Conservation (phyloP, 371 early-diverging fungal genomes). For the Lichtheimia ornata region DNA sequence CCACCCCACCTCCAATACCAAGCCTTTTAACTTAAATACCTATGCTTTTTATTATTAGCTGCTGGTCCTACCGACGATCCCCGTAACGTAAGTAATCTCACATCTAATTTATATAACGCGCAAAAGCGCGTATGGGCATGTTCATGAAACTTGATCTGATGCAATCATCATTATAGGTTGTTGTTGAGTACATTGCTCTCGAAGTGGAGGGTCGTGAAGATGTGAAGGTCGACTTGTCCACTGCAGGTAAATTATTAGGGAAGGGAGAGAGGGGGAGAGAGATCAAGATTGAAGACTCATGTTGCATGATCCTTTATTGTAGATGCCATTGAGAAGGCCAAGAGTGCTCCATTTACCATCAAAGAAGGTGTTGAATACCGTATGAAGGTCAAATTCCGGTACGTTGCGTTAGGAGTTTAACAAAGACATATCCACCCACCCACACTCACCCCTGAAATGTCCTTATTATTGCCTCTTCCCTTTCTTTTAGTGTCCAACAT, state of each 20-base stretch:
- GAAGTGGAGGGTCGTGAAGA: slow-evolving; percentile 83
- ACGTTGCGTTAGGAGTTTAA: slow-evolving; percentile 7
- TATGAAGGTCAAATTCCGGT: slow-evolving; percentile 90
- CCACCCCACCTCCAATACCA: background rate
- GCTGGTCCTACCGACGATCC: slow-evolving; percentile 65
- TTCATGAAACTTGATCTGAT: no score
- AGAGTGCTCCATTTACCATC: slow-evolving; percentile 78
- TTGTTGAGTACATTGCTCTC: slow-evolving; percentile 78
- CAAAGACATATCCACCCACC: no score
- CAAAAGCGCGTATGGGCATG: no score
- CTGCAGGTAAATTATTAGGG: slow-evolving; percentile 49
- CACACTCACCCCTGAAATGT: background rate
- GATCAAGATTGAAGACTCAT: background rate
- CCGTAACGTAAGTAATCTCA: slow-evolving; percentile 54
- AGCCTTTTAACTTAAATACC: background rate
- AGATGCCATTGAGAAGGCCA: slow-evolving; percentile 63
- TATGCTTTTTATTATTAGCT: slow-evolving; percentile 11
- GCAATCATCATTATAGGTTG: slow-evolving; percentile 45
- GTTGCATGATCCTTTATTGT: slow-evolving; percentile 2
- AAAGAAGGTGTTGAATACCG: slow-evolving; percentile 96
- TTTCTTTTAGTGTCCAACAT: slow-evolving; percentile 75
- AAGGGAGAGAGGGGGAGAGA: background rate
- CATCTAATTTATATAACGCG: no score
- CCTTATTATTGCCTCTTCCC: background rate
- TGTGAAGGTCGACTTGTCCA: slow-evolving; percentile 84